Evolutionary conservation across 2,329 filamentous ascomycete species (phyloP).

Genomic region (Beauveria sp.): DNA sequence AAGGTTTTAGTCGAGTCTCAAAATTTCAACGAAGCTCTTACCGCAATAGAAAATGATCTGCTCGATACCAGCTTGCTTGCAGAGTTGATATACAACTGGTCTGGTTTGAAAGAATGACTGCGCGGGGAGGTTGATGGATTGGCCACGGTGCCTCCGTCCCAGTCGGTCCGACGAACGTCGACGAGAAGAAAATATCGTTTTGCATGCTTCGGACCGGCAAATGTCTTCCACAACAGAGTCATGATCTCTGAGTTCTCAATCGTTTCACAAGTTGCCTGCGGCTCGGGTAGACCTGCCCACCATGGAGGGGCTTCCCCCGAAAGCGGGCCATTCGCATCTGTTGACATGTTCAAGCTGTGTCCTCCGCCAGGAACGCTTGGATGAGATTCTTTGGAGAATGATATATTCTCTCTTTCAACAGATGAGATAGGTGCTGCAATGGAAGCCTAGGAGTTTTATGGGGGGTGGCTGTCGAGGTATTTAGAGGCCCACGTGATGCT

Average conservation of each 20-base stretch:
- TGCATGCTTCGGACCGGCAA: slow-evolving; percentile 20
- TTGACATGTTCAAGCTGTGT: not conserved
- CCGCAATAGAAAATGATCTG: slow-evolving; percentile 50
- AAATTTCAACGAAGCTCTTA: slow-evolving; percentile 16
- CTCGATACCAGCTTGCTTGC: slow-evolving; percentile 39
- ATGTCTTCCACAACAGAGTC: slow-evolving; percentile 30
- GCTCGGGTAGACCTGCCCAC: slow-evolving; percentile 36
- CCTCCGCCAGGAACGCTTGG: not conserved
- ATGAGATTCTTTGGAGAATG: not conserved
- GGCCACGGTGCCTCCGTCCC: slow-evolving; percentile 51
- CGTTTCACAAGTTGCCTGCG: slow-evolving; percentile 29
- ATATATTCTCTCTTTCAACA: not conserved
- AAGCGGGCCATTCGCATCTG: slow-evolving; percentile 5
- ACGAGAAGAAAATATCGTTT: slow-evolving; percentile 37
- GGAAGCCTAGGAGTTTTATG: too few species aligned
- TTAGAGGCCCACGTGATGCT: too few species aligned
- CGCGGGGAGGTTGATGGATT: slow-evolving; percentile 51
- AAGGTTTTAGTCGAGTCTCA: not conserved
- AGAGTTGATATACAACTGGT: slow-evolving; percentile 39
- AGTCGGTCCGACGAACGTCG: slow-evolving; percentile 46
- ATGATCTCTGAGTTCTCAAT: slow-evolving; percentile 34
- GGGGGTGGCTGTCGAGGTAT: too few species aligned
- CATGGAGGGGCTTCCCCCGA: slow-evolving; percentile 21
- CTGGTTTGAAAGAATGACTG: slow-evolving; percentile 46
- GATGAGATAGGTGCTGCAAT: not conserved